A percentile compares a stretch with the other conserved stretches of the same genome.
Evolutionary conservation across 2,329 filamentous ascomycete genomes (phyloP).

Genomic region (Emmonsia crescens): DNA sequence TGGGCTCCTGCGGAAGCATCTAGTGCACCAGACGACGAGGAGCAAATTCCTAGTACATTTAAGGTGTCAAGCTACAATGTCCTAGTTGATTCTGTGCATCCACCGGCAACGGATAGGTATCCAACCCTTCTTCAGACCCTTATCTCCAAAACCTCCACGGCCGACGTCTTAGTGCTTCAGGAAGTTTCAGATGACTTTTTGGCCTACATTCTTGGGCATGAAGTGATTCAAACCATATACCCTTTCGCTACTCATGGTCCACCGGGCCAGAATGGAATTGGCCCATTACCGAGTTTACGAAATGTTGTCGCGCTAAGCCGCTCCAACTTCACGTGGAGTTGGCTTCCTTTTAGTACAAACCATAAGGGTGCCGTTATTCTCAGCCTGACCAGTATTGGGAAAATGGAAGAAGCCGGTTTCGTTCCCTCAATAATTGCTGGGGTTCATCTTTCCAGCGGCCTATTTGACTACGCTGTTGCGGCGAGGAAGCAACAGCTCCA

Average conservation of each 20-base stretch:
- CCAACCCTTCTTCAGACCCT: slow-evolving; percentile 27
- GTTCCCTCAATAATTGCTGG: slow-evolving; percentile 42
- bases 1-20: slow-evolving; percentile 17
- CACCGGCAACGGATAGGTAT: slow-evolving; percentile 27
- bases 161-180: slow-evolving; percentile 41
- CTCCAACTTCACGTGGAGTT: slow-evolving; percentile 45
- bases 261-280: slow-evolving; percentile 41
- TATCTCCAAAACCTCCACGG: slow-evolving; percentile 21
- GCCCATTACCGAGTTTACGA: slow-evolving; percentile 48
- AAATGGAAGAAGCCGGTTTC: slow-evolving; percentile 18
- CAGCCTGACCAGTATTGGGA: slow-evolving; percentile 29
- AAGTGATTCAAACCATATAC: slow-evolving; percentile 39
- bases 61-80: slow-evolving; percentile 36
- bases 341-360: slow-evolving; percentile 42
- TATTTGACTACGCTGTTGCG: slow-evolving; percentile 48
- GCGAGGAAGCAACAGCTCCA: slow-evolving; percentile 48
- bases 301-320: slow-evolving; percentile 53
- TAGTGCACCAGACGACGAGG: background rate
- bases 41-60: slow-evolving; percentile 13
- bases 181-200: slow-evolving; percentile 58
- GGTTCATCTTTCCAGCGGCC: slow-evolving; percentile 51
- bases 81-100: slow-evolving; percentile 29
- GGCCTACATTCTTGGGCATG: slow-evolving; percentile 41
- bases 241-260: slow-evolving; percentile 49
- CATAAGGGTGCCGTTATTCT: slow-evolving; percentile 50